Evolutionary conservation across 768 basidiomycete genomes (phyloP), one percentile per base, ranked within the genome.

Genomic region (Guyanaporus albipodus): DNA sequence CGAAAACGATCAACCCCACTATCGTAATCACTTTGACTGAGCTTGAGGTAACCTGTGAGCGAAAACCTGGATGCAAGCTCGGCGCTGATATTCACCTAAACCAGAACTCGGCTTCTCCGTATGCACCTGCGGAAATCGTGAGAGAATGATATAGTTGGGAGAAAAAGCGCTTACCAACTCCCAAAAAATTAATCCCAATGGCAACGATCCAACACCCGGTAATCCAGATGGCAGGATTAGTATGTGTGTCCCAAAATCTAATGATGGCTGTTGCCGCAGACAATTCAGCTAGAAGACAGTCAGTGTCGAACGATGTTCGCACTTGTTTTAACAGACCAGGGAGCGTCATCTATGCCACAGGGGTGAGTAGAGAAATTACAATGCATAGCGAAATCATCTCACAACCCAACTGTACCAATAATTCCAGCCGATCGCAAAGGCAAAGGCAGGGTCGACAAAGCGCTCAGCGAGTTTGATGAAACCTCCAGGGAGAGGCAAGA

Each of bases 51-150:
- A 15, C 18, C 10, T 5, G 14, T 47, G 14, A 29, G 28, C 24
- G 6, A 5, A 17, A 9, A 31, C 18, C 3, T 2, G 22, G 14
- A 24, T 4, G 14, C 5, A 18, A 15, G n/a, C 11, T n/a, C 15
- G 11, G 12, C 1, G 21, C 9, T n/a, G 14, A 1, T 11, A 24
- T 18, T 18, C 22, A 48, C 46, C 46, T 37, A 17, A 48, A 48
- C 46, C 46, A 48, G 22, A 48, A 48, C 21, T 47, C 39, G 21
- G 46, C 8, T 26, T 47, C 46, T 35, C 46, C 46, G 46, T 41
- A 47, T 38, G 39, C 39, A 22, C 46, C 46, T 47, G 23, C 11
- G 24, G 24, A 8, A 12, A 32, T 4, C 6, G 26, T 40, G 6
- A 44, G 24, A 4, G 17, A 7, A 7, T 6, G 7, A 12, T 8